phyloP scores from a whole-genome alignment of 1,139 yeast species.

The Debaryomyces sp. region DNA sequence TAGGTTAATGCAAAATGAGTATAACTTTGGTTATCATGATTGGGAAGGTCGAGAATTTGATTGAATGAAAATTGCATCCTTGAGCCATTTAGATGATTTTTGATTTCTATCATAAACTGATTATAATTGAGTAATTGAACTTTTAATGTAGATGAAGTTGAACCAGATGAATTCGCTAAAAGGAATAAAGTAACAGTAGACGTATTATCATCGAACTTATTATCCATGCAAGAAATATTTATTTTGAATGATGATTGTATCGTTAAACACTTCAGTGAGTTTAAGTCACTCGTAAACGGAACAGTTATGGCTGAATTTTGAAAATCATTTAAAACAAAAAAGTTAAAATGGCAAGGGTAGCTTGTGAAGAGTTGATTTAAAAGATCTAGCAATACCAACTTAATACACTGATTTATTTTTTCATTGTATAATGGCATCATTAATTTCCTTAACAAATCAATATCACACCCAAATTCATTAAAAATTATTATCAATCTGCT shows the following conservation, averaged over 20 bases:
- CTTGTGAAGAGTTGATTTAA: conserved; percentile 24
- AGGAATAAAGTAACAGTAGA: conserved; percentile 24
- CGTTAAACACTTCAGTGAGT: conserved; percentile 25
- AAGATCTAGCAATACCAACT: conserved; percentile 26
- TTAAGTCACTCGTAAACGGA: conserved; percentile 25
- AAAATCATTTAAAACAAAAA: conserved; percentile 31
- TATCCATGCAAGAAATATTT: conserved; percentile 5
- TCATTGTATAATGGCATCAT: conserved; percentile 20
- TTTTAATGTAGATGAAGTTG: conserved; percentile 27
- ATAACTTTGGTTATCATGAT: conserved; percentile 27
- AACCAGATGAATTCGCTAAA: conserved; percentile 29
- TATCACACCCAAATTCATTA: conserved; percentile 41
- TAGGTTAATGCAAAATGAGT: conserved; percentile 41
- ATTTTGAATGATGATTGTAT: conserved; percentile 44
- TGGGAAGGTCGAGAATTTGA: conserved; percentile 24
- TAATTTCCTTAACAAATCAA: conserved; percentile 22
- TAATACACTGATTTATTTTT: conserved; percentile 13
- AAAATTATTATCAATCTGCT: conserved; percentile 28
- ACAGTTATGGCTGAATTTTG: conserved; percentile 23
- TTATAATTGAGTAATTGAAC: conserved; percentile 32
- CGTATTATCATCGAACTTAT: conserved; percentile 1
- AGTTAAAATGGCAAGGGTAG: conserved; percentile 33
- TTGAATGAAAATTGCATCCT: conserved; percentile 39
- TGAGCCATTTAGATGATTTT: conserved; percentile 26
- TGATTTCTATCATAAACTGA: conserved; percentile 37